phyloP scores from a whole-genome alignment of 2,329 filamentous ascomycete genomes.

The Curvularia sp. region DNA sequence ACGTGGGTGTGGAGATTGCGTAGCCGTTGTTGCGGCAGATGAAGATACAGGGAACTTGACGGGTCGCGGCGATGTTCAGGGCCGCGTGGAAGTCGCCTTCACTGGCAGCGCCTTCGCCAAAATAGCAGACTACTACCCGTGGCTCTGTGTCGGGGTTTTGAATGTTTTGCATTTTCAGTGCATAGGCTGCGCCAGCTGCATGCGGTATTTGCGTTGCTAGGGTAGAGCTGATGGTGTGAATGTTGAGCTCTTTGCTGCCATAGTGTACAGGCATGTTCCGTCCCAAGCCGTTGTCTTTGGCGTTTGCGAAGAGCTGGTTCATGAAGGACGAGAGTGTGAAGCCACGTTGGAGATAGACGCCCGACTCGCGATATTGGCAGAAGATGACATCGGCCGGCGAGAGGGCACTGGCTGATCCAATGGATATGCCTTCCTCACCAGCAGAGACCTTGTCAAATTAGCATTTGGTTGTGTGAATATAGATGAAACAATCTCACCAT shows the following conservation, averaged over 20 bases:
- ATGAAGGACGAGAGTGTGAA: slow-evolving; percentile 91
- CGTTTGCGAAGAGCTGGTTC: slow-evolving; percentile 91
- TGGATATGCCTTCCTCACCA: slow-evolving; percentile 91
- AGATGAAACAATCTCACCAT: slow-evolving; percentile 70
- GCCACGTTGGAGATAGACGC: slow-evolving; percentile 87
- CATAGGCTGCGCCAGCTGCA: slow-evolving; percentile 85
- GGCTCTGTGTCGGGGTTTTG: slow-evolving; percentile 69
- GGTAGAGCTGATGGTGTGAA: slow-evolving; percentile 86
- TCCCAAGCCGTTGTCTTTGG: slow-evolving; percentile 77
- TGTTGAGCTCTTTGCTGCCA: slow-evolving; percentile 81
- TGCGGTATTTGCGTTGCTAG: slow-evolving; percentile 90
- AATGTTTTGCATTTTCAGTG: slow-evolving; percentile 79
- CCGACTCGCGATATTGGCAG: slow-evolving; percentile 92
- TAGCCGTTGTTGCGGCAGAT: slow-evolving; percentile 94
- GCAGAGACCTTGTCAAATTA: slow-evolving; percentile 66
- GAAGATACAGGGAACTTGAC: slow-evolving; percentile 86
- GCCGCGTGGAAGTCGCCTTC: slow-evolving; percentile 94
- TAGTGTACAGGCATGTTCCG: slow-evolving; percentile 99
- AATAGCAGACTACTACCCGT: slow-evolving; percentile 81
- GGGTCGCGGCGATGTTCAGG: slow-evolving; percentile 87
- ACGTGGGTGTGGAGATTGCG: slow-evolving; percentile 85
- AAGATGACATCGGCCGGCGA: slow-evolving; percentile 88
- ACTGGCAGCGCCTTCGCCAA: slow-evolving; percentile 87
- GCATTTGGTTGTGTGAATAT: not conserved
- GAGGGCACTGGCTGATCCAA: slow-evolving; percentile 85